Evolutionary conservation across 805 yeast species (phyloP).

Genomic region (Lipomyces anomalus): DNA sequence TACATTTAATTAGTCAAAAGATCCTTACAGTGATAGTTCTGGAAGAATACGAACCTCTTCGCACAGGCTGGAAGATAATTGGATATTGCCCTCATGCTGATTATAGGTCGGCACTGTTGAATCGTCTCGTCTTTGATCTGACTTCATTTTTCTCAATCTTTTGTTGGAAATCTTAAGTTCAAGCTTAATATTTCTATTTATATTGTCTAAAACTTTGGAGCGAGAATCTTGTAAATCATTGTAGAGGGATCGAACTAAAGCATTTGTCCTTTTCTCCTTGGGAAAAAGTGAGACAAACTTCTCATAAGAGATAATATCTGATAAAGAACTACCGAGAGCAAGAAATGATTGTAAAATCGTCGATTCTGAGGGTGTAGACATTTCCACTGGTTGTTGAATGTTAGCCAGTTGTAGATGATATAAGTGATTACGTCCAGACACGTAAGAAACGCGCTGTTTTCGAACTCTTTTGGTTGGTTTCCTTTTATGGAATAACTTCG

Average conservation of each 20-base stretch:
- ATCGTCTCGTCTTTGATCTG: not conserved
- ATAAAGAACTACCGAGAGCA: conserved; percentile 5
- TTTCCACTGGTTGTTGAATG: too few relatives aligned
- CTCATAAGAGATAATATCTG: conserved; percentile 14
- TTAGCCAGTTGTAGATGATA: too few relatives aligned
- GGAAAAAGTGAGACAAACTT: conserved; percentile 13
- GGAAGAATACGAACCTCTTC: not conserved
- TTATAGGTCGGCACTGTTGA: conserved; percentile 1
- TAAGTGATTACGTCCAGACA: too few relatives aligned
- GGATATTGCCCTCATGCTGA: conserved; percentile 4
- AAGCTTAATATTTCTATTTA: conserved; percentile 7
- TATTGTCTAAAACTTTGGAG: not conserved
- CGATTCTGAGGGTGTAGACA: conserved; percentile 1
- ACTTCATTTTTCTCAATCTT: not conserved
- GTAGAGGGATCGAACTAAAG: conserved; percentile 9
- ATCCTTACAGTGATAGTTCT: not conserved
- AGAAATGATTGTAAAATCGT: conserved; percentile 12
- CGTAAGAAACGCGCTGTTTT: too few relatives aligned
- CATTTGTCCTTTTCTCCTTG: conserved; percentile 8
- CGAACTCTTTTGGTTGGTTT: too few relatives aligned
- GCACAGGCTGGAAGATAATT: conserved; percentile 5
- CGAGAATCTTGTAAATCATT: conserved; percentile 9
- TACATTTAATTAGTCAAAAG: not conserved
- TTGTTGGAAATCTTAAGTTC: conserved; percentile 8
- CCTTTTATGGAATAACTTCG: too few relatives aligned